Evolutionary conservation across 768 basidiomycete species (phyloP), one percentile per base, ranked within the genome.

Genomic region (Tulasnella sp.): DNA sequence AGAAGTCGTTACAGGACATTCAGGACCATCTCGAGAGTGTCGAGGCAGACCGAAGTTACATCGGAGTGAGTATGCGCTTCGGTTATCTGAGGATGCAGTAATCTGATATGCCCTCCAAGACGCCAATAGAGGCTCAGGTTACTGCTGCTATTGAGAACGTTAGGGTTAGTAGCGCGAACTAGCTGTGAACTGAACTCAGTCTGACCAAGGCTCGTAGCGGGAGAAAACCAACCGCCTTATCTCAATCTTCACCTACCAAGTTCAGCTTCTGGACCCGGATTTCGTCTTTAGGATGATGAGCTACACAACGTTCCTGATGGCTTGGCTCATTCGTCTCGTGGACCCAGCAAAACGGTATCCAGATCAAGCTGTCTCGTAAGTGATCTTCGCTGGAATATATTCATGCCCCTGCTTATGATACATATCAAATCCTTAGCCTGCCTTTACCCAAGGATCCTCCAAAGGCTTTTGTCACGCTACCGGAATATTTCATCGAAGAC

Each of bases 401-500:
- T 4, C 71, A 12, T 36, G 31, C 62, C 31, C 31, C 9, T 44
- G 0, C 40, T 27, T n/a, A 42, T 58, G 39, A 68, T 77, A n/a
- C 6, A 18, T 44, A 16, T 34, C 78, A 14, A 74, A 19, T 58
- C 56, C 12, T 71, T 82, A 97, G 95, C 48, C 86, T 99, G 40
- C 96, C 97, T 0, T 87, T 99, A 24, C 94, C 96, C 0, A 87
- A 90, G 78, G 94, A 96, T 75, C 92, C 97, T 9, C 96, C 97
- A 0, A 89, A 92, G 85, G 87, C 89, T 0, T 98, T 98, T 88
- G 89, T 92, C 40, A 91, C 94, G 77, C 88, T 99, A 39, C 98
- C 98, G 0, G 98, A 99, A 84, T 97, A 96, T 84, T 89, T 98
- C 19, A 85, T 98, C 58, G 98, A 99, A 84, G 97, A 98, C 83